Base-by-base conservation (phyloP, 1,284 basidiomycete genomes). In the Moniliophthora roreri region DNA sequence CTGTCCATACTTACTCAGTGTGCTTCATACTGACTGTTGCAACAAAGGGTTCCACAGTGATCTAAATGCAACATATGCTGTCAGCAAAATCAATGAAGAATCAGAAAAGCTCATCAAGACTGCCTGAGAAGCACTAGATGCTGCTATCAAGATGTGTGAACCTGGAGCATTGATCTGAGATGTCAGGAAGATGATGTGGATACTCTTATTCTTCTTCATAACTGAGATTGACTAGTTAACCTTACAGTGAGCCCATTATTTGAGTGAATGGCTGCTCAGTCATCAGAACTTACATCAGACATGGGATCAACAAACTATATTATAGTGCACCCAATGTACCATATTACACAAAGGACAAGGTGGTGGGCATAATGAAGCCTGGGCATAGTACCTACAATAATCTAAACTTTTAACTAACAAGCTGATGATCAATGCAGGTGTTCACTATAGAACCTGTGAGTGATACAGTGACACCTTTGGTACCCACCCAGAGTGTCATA, bases 11-110 rank as follows among this genome's bases (percentile, higher is more conserved):
- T 18, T 45, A 35, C 6, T 35, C 23, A 23, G 24, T 46, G 23
- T 52, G 34, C 38, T 34, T 26, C 28, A 6, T 34, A 54, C 42
- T 54, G 15, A n/a, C 40, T 32, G 11, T 32, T 11, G 24, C 38
- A 37, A 37, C 37, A 37, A 21, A 89, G 91, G 94, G 35, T 92
- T 85, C 72, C 95, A 98, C 72, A 87, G 82, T 23, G 95, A 98
- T 71, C 73, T 97, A 49, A 98, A 98, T 68, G 95, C 82, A 61
- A 92, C 87, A 37, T 96, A 93, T 69, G 87, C 93, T 8, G 94
- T 97, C 46, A 95, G 93, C 51, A 80, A 87, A 59, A 82, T 93
- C 58, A 89, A 93, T 67, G 85, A 89, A 39, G 91, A 93, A 54
- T 88, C 91, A 10, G 74, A 81, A 62, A 89, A 87, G 62, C 78